These are phyloP conservation scores for Populus euphratica DNA, from an alignment of 345 rosid genomes.

Conservation along the genomic window DNA sequence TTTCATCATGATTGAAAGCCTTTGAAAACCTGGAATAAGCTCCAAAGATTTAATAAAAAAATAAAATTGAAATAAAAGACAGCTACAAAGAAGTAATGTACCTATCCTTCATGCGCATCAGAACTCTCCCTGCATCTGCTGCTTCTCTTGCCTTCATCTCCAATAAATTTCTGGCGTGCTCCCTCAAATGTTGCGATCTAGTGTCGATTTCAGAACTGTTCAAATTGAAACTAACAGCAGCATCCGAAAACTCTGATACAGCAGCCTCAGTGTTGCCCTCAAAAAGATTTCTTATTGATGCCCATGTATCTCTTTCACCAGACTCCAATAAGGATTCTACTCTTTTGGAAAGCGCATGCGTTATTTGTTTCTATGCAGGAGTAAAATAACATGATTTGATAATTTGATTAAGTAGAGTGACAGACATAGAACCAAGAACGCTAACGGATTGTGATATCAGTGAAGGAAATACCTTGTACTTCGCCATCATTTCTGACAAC, in stretches of 20 bases:
- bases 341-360: no score
- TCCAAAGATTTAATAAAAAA: slow-evolving; percentile 1
- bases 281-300: no score
- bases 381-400: slow-evolving; percentile 2
- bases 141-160: slow-evolving; percentile 72
- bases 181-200: slow-evolving; percentile 49
- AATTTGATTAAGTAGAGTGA: not conserved
- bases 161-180: slow-evolving; percentile 25
- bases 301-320: no score
- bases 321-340: no score
- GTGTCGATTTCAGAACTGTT: slow-evolving; percentile 32
- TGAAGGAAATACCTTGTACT: slow-evolving; percentile 46
- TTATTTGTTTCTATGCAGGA: slow-evolving; percentile 35
- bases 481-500: slow-evolving; percentile 48
- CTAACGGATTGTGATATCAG: not conserved
- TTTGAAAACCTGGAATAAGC: slow-evolving; percentile 52
- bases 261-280: no score
- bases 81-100: slow-evolving; percentile 9
- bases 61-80: no score
- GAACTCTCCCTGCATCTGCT: slow-evolving; percentile 48
- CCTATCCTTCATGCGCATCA: slow-evolving; percentile 75
- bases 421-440: not conserved
- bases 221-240: slow-evolving; percentile 45
- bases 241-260: no score
- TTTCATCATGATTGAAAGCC: slow-evolving; percentile 57